Percentiles rank a stretch among this genome's conserved stretches.
phyloP scores from a whole-genome alignment of 768 basidiomycete species.

The Serendipita sp. region DNA sequence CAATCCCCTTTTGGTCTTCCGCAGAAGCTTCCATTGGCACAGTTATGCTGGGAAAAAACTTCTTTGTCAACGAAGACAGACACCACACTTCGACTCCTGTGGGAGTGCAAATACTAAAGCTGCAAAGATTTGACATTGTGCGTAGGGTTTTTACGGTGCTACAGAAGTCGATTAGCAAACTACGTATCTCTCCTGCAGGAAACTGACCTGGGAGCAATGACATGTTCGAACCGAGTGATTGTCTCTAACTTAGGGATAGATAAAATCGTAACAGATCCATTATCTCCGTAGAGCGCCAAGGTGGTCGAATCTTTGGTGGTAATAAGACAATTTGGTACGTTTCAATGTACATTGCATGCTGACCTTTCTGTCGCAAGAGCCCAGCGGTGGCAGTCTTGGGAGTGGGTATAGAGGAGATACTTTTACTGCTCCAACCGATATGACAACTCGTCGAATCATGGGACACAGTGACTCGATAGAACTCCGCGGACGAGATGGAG shows the following conservation, averaged over 20 bases:
- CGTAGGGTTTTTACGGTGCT: neutral
- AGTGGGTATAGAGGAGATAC: neutral
- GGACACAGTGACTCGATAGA: conserved; percentile 3
- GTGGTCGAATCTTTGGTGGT: neutral
- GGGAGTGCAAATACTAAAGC: neutral
- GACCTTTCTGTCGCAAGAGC: neutral
- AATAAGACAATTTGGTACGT: no score
- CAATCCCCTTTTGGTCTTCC: neutral
- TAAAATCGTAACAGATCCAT: neutral
- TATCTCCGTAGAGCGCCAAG: neutral
- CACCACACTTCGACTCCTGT: neutral
- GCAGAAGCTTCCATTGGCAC: neutral
- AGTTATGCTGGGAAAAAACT: neutral
- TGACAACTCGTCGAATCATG: neutral
- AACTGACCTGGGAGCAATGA: neutral
- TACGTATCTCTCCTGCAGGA: neutral
- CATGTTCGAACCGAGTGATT: neutral
- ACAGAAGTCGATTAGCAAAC: neutral
- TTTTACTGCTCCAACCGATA: neutral
- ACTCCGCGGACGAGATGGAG: neutral
- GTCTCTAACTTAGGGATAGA: neutral
- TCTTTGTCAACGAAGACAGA: neutral
- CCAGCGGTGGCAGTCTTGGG: neutral
- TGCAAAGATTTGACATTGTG: neutral
- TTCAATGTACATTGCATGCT: no score